Evolutionary conservation across 1,284 basidiomycete genomes (phyloP).

Genomic region (Coniferiporia sulphurascens): DNA sequence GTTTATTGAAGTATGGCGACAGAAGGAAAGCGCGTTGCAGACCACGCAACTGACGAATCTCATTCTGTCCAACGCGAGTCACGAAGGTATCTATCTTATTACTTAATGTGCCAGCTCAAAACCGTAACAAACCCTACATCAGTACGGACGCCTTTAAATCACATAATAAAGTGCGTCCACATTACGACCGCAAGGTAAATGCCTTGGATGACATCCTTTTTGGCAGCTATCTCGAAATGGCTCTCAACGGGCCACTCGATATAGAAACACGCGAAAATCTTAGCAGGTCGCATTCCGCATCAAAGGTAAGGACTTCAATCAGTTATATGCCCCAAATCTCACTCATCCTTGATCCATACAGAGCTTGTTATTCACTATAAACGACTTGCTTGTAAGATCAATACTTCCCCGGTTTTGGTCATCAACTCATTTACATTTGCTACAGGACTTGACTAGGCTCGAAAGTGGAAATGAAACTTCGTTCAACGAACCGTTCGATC

Average conservation of each 20-base stretch:
- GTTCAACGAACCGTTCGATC: slow-evolving; percentile 80
- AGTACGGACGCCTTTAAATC: slow-evolving; percentile 73
- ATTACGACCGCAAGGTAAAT: neutral
- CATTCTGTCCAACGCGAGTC: slow-evolving; percentile 82
- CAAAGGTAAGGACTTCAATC: slow-evolving; percentile 48
- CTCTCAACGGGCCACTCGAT: slow-evolving; percentile 77
- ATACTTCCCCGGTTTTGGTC: neutral
- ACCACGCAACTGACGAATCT: slow-evolving; percentile 78
- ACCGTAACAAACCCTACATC: slow-evolving; percentile 6
- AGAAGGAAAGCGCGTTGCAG: slow-evolving; percentile 76
- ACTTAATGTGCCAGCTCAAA: neutral
- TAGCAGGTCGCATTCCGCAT: slow-evolving; percentile 74
- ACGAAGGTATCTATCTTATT: slow-evolving; percentile 57
- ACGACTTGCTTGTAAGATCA: slow-evolving; percentile 64
- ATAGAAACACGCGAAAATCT: slow-evolving; percentile 78
- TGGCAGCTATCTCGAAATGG: slow-evolving; percentile 77
- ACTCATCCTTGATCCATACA: slow-evolving; percentile 23
- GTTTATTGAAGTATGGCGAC: slow-evolving; percentile 88
- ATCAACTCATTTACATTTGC: slow-evolving; percentile 24
- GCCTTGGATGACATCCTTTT: neutral
- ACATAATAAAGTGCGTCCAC: slow-evolving; percentile 60
- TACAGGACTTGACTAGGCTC: slow-evolving; percentile 72
- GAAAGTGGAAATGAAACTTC: slow-evolving; percentile 79
- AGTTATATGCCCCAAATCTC: neutral
- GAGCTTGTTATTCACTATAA: slow-evolving; percentile 78